These are phyloP conservation scores for Rhodotorula toruloides DNA, from an alignment of 768 basidiomycete genomes.

Conservation along the genomic window DNA sequence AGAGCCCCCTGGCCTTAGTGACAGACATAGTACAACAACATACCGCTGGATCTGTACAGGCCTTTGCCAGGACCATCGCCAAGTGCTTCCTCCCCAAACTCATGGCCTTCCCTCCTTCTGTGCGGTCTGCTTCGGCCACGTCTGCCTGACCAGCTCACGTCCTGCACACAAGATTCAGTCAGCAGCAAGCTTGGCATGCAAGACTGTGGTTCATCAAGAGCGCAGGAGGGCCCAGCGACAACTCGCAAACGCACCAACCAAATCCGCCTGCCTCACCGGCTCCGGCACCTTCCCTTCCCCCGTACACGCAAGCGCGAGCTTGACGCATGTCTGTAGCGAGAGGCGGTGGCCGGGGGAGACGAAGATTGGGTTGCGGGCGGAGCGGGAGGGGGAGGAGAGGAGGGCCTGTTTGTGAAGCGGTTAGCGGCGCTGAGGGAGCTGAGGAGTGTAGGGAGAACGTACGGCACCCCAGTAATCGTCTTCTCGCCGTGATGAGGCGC, in stretches of 20 bases:
- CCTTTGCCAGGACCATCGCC: too few species aligned
- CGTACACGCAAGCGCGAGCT: slow-evolving; percentile 35
- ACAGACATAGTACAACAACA: too few species aligned
- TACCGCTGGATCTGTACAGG: too few species aligned
- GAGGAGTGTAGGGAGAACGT: background rate
- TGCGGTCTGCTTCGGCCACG: too few species aligned
- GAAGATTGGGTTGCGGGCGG: slow-evolving; percentile 41
- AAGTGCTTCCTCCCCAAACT: too few species aligned
- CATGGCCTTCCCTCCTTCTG: too few species aligned
- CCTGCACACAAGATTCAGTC: too few species aligned
- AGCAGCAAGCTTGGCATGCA: background rate
- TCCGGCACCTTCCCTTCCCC: slow-evolving; percentile 40
- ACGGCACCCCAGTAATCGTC: background rate
- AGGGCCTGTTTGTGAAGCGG: slow-evolving; percentile 27
- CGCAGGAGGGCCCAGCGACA: background rate
- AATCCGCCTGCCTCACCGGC: slow-evolving; percentile 43
- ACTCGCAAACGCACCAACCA: slow-evolving; percentile 34
- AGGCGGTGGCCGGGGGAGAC: slow-evolving; percentile 42
- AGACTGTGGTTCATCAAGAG: background rate
- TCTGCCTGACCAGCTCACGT: too few species aligned
- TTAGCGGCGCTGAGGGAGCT: background rate
- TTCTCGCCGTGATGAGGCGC: too few species aligned
- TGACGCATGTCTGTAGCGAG: slow-evolving; percentile 34
- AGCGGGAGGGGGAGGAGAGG: slow-evolving; percentile 24
- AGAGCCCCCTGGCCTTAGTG: too few species aligned